Conservation (phyloP, 768 basidiomycete genomes). For the Naematelia aurantialba region DNA sequence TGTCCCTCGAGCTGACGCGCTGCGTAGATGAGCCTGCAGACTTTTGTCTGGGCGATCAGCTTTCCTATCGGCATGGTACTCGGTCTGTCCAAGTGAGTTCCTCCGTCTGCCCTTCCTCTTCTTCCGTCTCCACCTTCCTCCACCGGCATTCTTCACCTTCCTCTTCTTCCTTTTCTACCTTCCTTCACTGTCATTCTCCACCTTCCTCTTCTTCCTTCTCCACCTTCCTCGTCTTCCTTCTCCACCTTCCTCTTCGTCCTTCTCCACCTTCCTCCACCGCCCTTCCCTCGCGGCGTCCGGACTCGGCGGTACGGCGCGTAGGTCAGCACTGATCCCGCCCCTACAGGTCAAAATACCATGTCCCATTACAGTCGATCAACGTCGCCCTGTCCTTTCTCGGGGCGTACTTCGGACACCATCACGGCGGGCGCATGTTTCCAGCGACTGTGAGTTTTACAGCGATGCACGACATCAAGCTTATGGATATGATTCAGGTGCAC, state of each 20-base stretch:
- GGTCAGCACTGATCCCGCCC: too few relatives aligned
- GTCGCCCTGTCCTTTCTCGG: conserved; percentile 69
- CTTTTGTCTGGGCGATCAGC: conserved; percentile 73
- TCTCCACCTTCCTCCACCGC: too few relatives aligned
- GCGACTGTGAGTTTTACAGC: conserved; percentile 54
- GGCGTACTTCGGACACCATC: conserved; percentile 79
- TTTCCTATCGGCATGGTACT: conserved; percentile 68
- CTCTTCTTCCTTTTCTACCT: background rate
- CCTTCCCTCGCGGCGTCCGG: too few relatives aligned
- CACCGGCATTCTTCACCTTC: too few relatives aligned
- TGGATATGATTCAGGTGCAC: conserved; percentile 59
- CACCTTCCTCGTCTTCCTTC: too few relatives aligned
- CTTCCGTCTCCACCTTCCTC: background rate
- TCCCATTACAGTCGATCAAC: conserved; percentile 73
- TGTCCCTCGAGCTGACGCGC: too few relatives aligned
- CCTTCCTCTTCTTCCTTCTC: background rate
- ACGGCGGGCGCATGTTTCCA: conserved; percentile 73
- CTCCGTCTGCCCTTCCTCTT: too few relatives aligned
- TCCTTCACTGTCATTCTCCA: too few relatives aligned
- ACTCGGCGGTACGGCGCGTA: too few relatives aligned
- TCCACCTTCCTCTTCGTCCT: too few relatives aligned
- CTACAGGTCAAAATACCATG: conserved; percentile 72
- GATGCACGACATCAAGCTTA: too few relatives aligned
- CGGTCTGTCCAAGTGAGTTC: conserved; percentile 49
- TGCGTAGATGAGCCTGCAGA: conserved; percentile 65